Conservation (phyloP, 2,329 filamentous ascomycete species). For the Aspergillus amoenus region DNA sequence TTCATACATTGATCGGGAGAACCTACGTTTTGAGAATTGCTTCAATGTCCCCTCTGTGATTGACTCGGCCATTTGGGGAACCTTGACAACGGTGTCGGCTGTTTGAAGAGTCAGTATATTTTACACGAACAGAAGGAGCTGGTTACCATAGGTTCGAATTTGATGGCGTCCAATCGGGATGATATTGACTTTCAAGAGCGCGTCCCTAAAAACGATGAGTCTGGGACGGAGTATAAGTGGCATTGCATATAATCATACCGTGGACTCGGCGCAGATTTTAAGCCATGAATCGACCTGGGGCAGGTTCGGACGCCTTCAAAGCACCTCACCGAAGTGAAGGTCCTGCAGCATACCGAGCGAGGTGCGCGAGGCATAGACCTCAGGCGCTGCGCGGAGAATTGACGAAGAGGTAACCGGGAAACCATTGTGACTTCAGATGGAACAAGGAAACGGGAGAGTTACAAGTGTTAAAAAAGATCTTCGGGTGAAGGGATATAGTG, state of each 20-base stretch:
- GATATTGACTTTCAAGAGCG: slow-evolving; percentile 23
- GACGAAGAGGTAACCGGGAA: slow-evolving; percentile 39
- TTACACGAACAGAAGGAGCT: background rate
- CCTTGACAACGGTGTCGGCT: slow-evolving; percentile 86
- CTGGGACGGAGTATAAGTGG: background rate
- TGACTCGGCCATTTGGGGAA: slow-evolving; percentile 97
- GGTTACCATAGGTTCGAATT: slow-evolving; percentile 38
- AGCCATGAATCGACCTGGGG: slow-evolving; percentile 20
- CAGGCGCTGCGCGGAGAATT: slow-evolving; percentile 34
- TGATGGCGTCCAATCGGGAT: slow-evolving; percentile 30
- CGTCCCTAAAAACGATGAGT: slow-evolving; percentile 10
- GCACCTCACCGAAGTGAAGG: slow-evolving; percentile 26
- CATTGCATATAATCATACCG: slow-evolving; percentile 23
- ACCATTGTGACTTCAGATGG: slow-evolving; percentile 30
- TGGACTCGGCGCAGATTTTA: slow-evolving; percentile 23
- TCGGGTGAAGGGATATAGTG: slow-evolving; percentile 1
- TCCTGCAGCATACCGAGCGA: slow-evolving; percentile 25
- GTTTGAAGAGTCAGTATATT: slow-evolving; percentile 14
- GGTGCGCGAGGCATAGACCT: slow-evolving; percentile 29
- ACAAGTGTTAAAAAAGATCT: background rate
- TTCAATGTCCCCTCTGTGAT: slow-evolving; percentile 97
- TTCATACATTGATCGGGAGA: background rate
- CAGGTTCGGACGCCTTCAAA: slow-evolving; percentile 14
- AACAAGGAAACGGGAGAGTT: background rate
- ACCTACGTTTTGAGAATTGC: slow-evolving; percentile 79